phyloP scores from a whole-genome alignment of 805 yeast species.

The Candida patagonica region DNA sequence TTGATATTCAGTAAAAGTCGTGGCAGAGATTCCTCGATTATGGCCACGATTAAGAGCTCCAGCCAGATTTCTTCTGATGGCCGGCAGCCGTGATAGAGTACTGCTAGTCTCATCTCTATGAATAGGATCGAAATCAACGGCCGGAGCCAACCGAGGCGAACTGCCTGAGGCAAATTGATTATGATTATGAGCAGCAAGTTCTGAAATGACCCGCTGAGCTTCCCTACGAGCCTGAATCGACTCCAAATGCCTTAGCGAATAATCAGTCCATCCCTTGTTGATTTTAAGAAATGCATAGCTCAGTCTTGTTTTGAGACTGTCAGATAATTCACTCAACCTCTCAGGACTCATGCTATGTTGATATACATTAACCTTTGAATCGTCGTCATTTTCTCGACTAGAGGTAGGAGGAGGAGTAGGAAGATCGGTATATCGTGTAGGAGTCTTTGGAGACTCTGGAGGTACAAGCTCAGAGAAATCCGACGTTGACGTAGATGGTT shows the following conservation, averaged over 20 bases:
- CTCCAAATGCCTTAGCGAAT: conserved; percentile 12
- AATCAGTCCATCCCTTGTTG: conserved; percentile 13
- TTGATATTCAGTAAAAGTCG: not conserved
- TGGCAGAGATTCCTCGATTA: no score
- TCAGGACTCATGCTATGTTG: not conserved
- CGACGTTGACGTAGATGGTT: not conserved
- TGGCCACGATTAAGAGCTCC: no score
- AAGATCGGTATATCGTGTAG: not conserved
- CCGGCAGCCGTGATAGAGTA: not conserved
- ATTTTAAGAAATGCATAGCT: conserved; percentile 14
- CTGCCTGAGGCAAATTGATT: not conserved
- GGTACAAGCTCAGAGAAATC: not conserved
- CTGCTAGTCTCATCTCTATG: not conserved
- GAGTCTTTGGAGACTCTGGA: not conserved
- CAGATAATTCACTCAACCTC: conserved; percentile 1
- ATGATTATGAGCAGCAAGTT: conserved; percentile 1
- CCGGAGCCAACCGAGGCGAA: not conserved
- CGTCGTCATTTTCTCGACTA: no score
- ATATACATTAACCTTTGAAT: no score
- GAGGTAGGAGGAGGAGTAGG: not conserved
- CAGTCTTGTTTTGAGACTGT: conserved; percentile 10
- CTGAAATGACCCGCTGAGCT: conserved; percentile 5
- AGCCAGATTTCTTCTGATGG: no score
- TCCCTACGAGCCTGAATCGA: not conserved
- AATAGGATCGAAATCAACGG: not conserved